A percentile compares a stretch with the other conserved stretches of the same genome.
phyloP scores from a whole-genome alignment of 1,284 basidiomycete species.

The Waitea zeae region DNA sequence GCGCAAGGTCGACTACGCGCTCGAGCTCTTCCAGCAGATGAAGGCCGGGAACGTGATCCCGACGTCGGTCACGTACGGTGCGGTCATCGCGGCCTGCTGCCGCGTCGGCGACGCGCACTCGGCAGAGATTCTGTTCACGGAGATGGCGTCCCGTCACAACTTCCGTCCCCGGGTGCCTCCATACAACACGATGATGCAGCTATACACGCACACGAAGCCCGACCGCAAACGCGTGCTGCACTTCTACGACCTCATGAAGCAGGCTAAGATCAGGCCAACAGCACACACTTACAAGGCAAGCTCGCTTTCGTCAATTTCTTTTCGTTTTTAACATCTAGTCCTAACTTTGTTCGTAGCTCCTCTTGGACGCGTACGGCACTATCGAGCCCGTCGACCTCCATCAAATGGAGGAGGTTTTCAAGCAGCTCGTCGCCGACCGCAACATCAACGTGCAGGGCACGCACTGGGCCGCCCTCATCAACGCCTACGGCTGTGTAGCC shows the following conservation, averaged over 20 bases:
- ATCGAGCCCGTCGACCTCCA: constrained; percentile 72
- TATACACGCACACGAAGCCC: constrained; percentile 82
- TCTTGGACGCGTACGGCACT: constrained; percentile 82
- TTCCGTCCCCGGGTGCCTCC: constrained; percentile 88
- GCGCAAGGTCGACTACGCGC: constrained; percentile 75
- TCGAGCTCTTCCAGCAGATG: constrained; percentile 78
- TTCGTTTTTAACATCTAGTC: constrained; percentile 7
- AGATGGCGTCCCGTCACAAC: constrained; percentile 62
- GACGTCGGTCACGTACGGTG: constrained; percentile 87
- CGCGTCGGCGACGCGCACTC: constrained; percentile 80
- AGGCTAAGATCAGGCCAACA: constrained; percentile 53
- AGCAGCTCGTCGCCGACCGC: constrained; percentile 31
- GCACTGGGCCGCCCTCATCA: constrained; percentile 89
- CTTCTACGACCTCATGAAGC: constrained; percentile 61
- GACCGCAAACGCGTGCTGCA: constrained; percentile 62
- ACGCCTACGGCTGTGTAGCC: constrained; percentile 72
- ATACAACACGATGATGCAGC: constrained; percentile 98
- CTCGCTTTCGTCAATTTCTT: constrained; percentile 1
- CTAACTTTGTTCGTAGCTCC: constrained; percentile 51
- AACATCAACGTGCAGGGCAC: constrained; percentile 56
- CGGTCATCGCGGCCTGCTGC: constrained; percentile 88
- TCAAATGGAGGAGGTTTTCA: constrained; percentile 64
- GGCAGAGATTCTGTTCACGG: constrained; percentile 72
- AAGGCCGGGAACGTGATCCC: constrained; percentile 52
- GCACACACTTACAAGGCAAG: constrained; percentile 87